A percentile compares a stretch with the other conserved stretches of the same genome.
phyloP scores from a whole-genome alignment of 495 filamentous ascomycete species.

The Letharia columbiana region DNA sequence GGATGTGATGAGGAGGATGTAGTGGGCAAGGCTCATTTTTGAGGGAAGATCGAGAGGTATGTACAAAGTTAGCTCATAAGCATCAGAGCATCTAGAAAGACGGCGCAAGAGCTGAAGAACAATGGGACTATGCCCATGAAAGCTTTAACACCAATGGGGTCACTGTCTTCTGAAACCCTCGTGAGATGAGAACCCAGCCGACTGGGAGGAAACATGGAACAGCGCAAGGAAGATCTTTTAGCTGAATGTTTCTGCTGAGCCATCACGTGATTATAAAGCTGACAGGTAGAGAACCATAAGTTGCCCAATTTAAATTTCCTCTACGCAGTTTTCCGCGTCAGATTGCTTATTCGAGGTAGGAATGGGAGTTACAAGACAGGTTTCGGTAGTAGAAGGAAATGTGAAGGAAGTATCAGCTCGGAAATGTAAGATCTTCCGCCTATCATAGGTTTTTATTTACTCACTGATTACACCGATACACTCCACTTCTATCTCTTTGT shows the following conservation, averaged over 20 bases:
- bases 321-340: too few species aligned
- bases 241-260: neutral
- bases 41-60: neutral
- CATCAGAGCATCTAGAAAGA: neutral
- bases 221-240: neutral
- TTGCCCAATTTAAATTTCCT: neutral
- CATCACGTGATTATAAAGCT: neutral
- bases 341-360: too few species aligned
- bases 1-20: constrained; percentile 49
- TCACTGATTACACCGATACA: too few species aligned
- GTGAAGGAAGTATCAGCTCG: too few species aligned
- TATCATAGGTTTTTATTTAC: too few species aligned
- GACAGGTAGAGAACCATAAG: neutral
- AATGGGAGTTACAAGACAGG: too few species aligned
- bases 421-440: too few species aligned
- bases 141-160: neutral
- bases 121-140: neutral
- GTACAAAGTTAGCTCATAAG: neutral
- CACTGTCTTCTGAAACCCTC: neutral
- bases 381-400: too few species aligned
- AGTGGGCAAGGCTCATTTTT: neutral
- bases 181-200: neutral
- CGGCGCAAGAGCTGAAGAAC: neutral
- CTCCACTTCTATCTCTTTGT: too few species aligned
- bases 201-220: neutral